These are phyloP conservation scores for Dryas drummondii DNA, from an alignment of 306 rosid species.

Conservation along the genomic window DNA sequence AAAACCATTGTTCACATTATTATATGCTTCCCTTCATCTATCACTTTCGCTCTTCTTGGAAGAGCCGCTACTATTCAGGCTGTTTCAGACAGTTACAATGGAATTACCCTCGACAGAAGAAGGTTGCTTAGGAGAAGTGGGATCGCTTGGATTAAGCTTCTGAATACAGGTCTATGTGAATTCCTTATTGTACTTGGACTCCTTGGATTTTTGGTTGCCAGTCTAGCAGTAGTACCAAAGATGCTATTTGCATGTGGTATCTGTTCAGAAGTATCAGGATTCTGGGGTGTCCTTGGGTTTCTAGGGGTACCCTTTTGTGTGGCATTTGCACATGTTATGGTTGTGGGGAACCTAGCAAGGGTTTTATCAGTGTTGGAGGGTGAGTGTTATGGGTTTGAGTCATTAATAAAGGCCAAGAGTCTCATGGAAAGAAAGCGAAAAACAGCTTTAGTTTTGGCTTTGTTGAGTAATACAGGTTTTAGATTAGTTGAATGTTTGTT, in stretches of 20 bases:
- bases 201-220: slow-evolving; percentile 12
- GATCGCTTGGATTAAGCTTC: slow-evolving; percentile 30
- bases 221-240: slow-evolving; percentile 22
- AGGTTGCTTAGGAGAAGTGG: slow-evolving; percentile 31
- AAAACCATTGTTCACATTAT: slow-evolving; percentile 22
- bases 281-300: slow-evolving; percentile 24
- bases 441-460: slow-evolving; percentile 29
- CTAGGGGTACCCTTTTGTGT: slow-evolving; percentile 30
- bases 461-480: slow-evolving; percentile 23
- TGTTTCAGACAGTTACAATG: slow-evolving; percentile 26
- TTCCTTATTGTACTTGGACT: slow-evolving; percentile 19
- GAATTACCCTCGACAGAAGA: slow-evolving; percentile 27
- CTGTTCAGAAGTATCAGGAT: slow-evolving; percentile 16
- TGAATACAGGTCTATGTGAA: slow-evolving; percentile 30
- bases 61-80: slow-evolving; percentile 33
- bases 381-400: slow-evolving; percentile 24
- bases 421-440: slow-evolving; percentile 21
- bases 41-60: slow-evolving; percentile 34
- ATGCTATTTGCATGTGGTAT: slow-evolving; percentile 5
- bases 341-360: slow-evolving; percentile 31
- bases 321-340: slow-evolving; percentile 28
- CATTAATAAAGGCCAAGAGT: slow-evolving; percentile 21
- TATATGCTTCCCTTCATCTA: slow-evolving; percentile 29
- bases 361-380: slow-evolving; percentile 26
- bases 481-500: slow-evolving; percentile 24